Base-by-base conservation (phyloP, 306 rosid species). In the Fagus crenata region DNA sequence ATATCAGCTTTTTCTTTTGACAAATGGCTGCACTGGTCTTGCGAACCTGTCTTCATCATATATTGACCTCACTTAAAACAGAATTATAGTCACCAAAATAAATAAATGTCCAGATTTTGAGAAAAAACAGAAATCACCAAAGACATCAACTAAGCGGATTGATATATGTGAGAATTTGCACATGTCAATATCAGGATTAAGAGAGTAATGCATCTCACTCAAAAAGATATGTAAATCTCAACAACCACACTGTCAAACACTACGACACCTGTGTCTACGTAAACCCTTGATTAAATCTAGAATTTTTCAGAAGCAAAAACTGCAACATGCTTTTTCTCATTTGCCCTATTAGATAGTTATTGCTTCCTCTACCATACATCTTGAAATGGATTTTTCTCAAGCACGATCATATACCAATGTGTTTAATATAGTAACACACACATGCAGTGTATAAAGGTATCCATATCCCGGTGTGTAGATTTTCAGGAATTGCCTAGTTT, bases 261-360 rank as follows among this genome's bases (percentile, higher is more conserved):
- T 58, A 58, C 36, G 3, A 58, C 37, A 58, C 8, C 15, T 59
- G 7, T 58, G 17, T 59, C 5, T 9, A 32, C 67, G 8, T 11
- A 22, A 35, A 17, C 12, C 18, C 2, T 39, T n/a, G 22, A 53
- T 4, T 7, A 74, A 33, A 15, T 31, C 40, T n/a, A 56, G 7
- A 41, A 54, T 28, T 69, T 61, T 60, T 31, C 42, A n/a, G 22
- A 59, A 71, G 41, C 41, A 78, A 78, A 65, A 35, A 71, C 71
- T 46, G 43, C 28, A 42, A 36, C 6, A 14, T 31, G 28, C 71
- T 55, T 59, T 35, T 72, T 13, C 56, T 31, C 36, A 79, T 69
- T 65, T 63, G 35, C 40, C 70, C 53, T 39, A 7, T 49, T 64
- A 42, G 35, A 42, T 11, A 31, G 4, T 60, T 32, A 9, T 8